Base-by-base conservation (phyloP, 768 basidiomycete species). In the Dacryopinax primogenitus region DNA sequence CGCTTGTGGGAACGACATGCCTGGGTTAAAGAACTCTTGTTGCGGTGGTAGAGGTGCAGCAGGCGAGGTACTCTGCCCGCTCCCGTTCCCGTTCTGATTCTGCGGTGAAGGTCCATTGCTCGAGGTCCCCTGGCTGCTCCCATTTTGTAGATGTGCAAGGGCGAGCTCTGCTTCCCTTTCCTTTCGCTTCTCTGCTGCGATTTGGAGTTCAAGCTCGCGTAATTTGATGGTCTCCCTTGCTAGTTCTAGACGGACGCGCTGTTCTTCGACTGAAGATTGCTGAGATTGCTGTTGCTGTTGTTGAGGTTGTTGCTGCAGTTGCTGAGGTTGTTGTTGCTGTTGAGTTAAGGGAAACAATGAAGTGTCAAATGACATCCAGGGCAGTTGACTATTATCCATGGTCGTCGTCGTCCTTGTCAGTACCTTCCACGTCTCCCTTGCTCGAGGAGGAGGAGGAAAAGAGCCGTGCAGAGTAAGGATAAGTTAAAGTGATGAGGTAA, bases 131-230 rank as follows among this genome's bases (percentile, higher is more conserved):
- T n/a, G n/a, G n/a, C n/a, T n/a, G n/a, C n/a, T n/a, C n/a, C n/a
- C n/a, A n/a, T n/a, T n/a, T 6, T 58, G 51, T 6, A 58, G 51
- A 58, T 58, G 51, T 4, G 51, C 51, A 18, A 58, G 51, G 2
- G 51, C 51, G 51, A 58, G 51, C 51, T 58, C 51, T 9, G 51
- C 51, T 30, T 58, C 51, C 51, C 51, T 58, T 30, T 58, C 51
- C 51, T 30, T 58, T 30, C 51, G 12, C 30, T 58, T 58, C 51
- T 58, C 51, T 2, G 51, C 51, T 13, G 51, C 51, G 26, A 58
- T 58, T 30, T 58, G 51, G 3, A 58, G 30, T 30, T 58, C 51
- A 3, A 58, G 18, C 18, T 58, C 51, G 4, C 51, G 23, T 2
- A 58, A 30, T 30, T 58, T 58, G 51, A 58, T 58, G 4, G 51